Conservation (phyloP, 805 yeast species). For the Saccharomycopsis guyanensis region DNA sequence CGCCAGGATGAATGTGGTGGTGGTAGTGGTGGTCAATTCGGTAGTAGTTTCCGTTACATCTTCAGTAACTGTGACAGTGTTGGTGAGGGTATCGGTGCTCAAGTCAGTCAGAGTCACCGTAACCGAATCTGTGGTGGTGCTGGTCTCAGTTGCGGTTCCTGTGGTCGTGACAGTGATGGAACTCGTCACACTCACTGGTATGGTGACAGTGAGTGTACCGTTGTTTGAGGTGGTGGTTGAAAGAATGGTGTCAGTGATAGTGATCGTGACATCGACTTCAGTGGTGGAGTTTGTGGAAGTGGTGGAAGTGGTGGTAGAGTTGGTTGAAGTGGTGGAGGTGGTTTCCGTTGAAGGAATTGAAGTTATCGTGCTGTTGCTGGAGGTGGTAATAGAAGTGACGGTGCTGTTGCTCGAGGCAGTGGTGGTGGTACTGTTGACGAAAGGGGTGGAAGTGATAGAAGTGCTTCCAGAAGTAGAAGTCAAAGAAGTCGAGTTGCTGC, state of each 20-base stretch:
- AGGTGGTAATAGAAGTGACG: too few species aligned
- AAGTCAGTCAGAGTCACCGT: neutral
- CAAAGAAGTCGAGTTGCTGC: too few species aligned
- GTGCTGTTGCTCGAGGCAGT: too few species aligned
- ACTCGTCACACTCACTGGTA: neutral
- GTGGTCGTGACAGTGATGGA: neutral
- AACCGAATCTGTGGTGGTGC: neutral
- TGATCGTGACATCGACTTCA: neutral
- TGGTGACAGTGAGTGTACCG: neutral
- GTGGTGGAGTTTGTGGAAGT: slow-evolving; percentile 32
- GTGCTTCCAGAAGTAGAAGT: too few species aligned
- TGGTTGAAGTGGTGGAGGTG: neutral
- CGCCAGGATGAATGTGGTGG: too few species aligned
- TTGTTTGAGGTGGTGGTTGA: neutral
- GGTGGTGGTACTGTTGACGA: too few species aligned
- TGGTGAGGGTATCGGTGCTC: neutral
- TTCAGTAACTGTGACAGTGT: neutral
- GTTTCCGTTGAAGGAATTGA: too few species aligned
- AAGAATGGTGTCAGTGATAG: neutral
- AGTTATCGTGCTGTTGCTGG: too few species aligned
- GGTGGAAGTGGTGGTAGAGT: slow-evolving; percentile 27
- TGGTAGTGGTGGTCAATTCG: neutral
- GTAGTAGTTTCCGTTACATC: neutral
- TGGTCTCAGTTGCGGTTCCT: neutral
- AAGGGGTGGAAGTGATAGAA: too few species aligned